Evolutionary conservation across 2,329 filamentous ascomycete genomes (phyloP), one percentile per base, ranked within the genome.

Genomic region (Fusarium udum): DNA sequence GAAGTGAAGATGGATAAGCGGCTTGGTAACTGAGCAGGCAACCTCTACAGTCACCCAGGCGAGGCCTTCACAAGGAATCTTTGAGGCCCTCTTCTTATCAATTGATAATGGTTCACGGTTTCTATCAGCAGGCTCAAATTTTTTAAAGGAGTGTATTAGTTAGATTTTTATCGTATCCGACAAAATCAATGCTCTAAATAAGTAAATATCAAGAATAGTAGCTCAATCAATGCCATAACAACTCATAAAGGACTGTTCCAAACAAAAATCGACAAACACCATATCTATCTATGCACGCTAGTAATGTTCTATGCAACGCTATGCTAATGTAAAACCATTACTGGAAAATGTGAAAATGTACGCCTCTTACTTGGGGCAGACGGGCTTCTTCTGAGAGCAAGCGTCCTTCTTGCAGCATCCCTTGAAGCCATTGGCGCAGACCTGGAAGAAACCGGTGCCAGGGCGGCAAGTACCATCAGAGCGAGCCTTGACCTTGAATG

Each of bases 401-500:
- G 69, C 70, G 24, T 72, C 70, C 59, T 67, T 67, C 60, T 69
- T 72, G 69, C 70, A 72, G 69, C 69, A 71, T 20, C 69, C 69
- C 34, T 70, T 71, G 46, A 71, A 71, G 24, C 69, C 69, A 31
- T 71, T 71, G 51, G 57, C 36, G 28, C 69, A 71, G 11, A 61
- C 57, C 67, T 71, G 69, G 57, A 67, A 71, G 46, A 31, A 71
- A 4, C 67, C 69, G 14, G 52, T 67, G 8, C 56, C 52, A 3
- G 62, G 57, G 26, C 56, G 43, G 39, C 69, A 71, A 26, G 63
- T 71, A 7, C 55, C 49, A 32, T 43, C 37, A n/a, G 59, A 32
- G 36, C 65, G 65, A 37, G 49, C 16, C 66, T 68, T 68, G 42
- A 72, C 42, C 60, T 70, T 40, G 45, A 69, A 10, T 26, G 55